phyloP scores from a whole-genome alignment of 345 rosid species.

The Cochlearia excelsa region DNA sequence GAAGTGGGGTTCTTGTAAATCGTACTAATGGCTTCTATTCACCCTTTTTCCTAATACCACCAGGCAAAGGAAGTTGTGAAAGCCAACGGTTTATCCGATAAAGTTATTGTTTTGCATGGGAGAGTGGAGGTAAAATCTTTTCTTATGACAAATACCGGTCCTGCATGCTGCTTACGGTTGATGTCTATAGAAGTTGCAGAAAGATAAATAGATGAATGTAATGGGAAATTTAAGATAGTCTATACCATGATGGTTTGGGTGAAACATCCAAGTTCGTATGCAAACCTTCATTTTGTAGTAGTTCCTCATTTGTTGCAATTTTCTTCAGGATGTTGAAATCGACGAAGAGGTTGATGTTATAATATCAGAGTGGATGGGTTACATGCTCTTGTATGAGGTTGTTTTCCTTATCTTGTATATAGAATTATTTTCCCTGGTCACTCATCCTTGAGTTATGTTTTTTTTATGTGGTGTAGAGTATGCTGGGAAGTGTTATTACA shows the following conservation, averaged over 20 bases:
- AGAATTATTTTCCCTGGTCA: background rate
- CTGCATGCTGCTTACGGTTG: conserved; percentile 13
- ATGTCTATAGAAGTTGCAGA: conserved; percentile 8
- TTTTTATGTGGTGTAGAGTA: conserved; percentile 53
- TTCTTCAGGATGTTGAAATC: conserved; percentile 85
- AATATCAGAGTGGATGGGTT: conserved; percentile 99
- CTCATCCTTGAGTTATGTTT: conserved; percentile 18
- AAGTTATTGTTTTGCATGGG: conserved; percentile 81
- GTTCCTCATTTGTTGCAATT: conserved; percentile 21
- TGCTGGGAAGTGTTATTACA: conserved; percentile 96
- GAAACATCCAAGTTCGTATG: conserved; percentile 8
- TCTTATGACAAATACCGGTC: conserved; percentile 10
- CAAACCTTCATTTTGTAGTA: conserved; percentile 12
- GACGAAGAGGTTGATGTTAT: conserved; percentile 94
- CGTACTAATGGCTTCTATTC: conserved; percentile 9
- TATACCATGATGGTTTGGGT: conserved; percentile 14
- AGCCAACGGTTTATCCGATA: conserved; percentile 84
- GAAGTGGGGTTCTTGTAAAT: conserved; percentile 14
- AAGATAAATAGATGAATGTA: conserved; percentile 11
- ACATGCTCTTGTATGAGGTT: conserved; percentile 98
- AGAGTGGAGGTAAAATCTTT: conserved; percentile 76
- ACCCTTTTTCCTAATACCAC: conserved; percentile 15
- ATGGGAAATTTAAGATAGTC: conserved; percentile 16
- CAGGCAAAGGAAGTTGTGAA: conserved; percentile 98
- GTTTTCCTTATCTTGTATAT: conserved; percentile 30